These are phyloP conservation scores for Rubroshorea leprosula DNA, from an alignment of 345 rosid species.

Conservation along the genomic window DNA sequence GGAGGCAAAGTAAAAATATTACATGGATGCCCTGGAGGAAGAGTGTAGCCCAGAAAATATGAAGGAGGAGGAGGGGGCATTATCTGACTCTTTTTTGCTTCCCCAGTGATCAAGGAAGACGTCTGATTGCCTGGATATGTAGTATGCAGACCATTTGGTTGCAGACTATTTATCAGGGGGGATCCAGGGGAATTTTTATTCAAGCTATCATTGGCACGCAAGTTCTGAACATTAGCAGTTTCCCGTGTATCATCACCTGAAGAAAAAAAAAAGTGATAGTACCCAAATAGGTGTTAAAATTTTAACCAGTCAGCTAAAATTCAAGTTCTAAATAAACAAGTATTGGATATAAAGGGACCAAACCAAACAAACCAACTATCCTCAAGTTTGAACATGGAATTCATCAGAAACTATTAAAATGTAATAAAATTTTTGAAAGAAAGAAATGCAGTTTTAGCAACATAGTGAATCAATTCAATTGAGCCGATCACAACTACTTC, in stretches of 20 bases:
- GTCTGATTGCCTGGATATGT: constrained; percentile 22
- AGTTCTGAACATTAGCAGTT: constrained; percentile 34
- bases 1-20: constrained; percentile 82
- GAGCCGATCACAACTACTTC: constrained; percentile 1
- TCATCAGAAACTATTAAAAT: constrained; percentile 1
- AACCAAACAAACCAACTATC: constrained; percentile 2
- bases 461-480: not conserved
- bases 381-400: not conserved
- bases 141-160: constrained; percentile 17
- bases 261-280: constrained; percentile 14
- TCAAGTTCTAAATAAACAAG: not conserved
- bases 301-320: not conserved
- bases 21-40: constrained; percentile 97
- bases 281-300: not conserved
- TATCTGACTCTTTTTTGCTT: constrained; percentile 6
- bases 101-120: constrained; percentile 9
- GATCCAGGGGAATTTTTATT: constrained; percentile 23
- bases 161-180: constrained; percentile 24
- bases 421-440: not conserved
- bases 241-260: constrained; percentile 71
- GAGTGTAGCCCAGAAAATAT: constrained; percentile 79
- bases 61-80: constrained; percentile 60
- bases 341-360: not conserved
- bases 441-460: not conserved
- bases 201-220: constrained; percentile 31